These are phyloP conservation scores for Parastagonospora avenae DNA, from an alignment of 2,329 filamentous ascomycete genomes.

Conservation along the genomic window DNA sequence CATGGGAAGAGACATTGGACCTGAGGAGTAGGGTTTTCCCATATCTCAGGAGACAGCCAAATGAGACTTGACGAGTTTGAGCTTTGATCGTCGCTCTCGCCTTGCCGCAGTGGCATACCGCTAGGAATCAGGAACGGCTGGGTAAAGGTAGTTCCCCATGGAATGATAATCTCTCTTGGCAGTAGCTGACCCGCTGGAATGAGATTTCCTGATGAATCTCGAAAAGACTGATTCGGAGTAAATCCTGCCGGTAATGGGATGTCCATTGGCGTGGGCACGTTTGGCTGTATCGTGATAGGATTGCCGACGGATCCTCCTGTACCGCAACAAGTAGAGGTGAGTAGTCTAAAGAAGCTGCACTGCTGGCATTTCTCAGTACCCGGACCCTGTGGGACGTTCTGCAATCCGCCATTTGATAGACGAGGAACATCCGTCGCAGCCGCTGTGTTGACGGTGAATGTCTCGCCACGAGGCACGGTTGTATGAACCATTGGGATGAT, in stretches of 20 bases:
- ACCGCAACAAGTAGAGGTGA: slow-evolving; percentile 14
- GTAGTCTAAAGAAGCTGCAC: slow-evolving; percentile 13
- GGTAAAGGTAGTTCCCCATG: slow-evolving; percentile 48
- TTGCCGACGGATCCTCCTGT: slow-evolving; percentile 10
- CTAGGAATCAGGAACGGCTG: slow-evolving; percentile 50
- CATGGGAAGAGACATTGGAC: slow-evolving; percentile 9
- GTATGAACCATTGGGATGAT: slow-evolving; percentile 9
- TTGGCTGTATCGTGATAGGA: slow-evolving; percentile 6
- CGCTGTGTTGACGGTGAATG: slow-evolving; percentile 5
- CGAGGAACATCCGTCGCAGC: slow-evolving; percentile 9
- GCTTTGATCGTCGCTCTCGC: slow-evolving; percentile 9
- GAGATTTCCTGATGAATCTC: slow-evolving; percentile 24
- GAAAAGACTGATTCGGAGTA: slow-evolving; percentile 18
- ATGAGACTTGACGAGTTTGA: slow-evolving; percentile 6
- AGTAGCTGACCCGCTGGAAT: slow-evolving; percentile 29
- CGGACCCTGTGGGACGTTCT: slow-evolving; percentile 9
- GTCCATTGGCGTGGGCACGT: slow-evolving; percentile 11
- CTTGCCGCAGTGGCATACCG: slow-evolving; percentile 2
- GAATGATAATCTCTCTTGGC: slow-evolving; percentile 38
- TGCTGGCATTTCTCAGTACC: slow-evolving; percentile 8
- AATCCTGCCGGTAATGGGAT: slow-evolving; percentile 11
- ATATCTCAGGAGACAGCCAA: slow-evolving; percentile 11
- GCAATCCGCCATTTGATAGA: slow-evolving; percentile 10
- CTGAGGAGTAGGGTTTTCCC: slow-evolving; percentile 5
- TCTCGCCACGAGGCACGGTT: slow-evolving; percentile 7